Evolutionary conservation across 73 alveolate genomes (phyloP).

Genomic region (Paramecium bursaria): DNA sequence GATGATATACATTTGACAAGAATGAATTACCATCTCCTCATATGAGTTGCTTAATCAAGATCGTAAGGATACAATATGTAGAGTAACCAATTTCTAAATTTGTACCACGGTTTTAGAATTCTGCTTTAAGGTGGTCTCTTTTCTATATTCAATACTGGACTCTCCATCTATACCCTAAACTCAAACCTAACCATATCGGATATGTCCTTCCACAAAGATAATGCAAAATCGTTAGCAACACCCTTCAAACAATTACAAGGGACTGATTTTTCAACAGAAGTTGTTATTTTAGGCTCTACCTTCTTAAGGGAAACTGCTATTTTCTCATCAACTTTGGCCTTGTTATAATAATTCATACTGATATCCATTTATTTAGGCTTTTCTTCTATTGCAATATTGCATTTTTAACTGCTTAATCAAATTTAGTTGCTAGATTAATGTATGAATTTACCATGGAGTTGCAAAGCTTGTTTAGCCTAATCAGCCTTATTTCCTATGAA

Average conservation of each 20-base stretch:
- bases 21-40: conserved; percentile 13
- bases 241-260: conserved; percentile 5
- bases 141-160: background rate
- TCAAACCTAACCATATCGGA: conserved; percentile 21
- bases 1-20: background rate
- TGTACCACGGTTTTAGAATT: conserved; percentile 40
- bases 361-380: conserved; percentile 41
- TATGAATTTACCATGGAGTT: background rate
- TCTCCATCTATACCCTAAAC: background rate
- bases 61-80: conserved; percentile 35
- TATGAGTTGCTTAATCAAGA: background rate
- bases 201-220: conserved; percentile 27
- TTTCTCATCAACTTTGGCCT: conserved; percentile 39
- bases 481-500: background rate
- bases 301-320: conserved; percentile 9
- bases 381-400: conserved; percentile 15
- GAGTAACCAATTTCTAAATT: conserved; percentile 36
- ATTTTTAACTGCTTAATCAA: conserved; percentile 13
- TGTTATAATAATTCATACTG: background rate
- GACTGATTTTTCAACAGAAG: conserved; percentile 30
- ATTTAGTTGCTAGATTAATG: conserved; percentile 5
- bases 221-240: conserved; percentile 25
- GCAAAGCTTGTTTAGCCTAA: conserved; percentile 12
- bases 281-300: conserved; percentile 12
- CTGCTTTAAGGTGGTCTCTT: conserved; percentile 8